Base-by-base conservation (phyloP, 202 grass and related monocot genomes). In the Schoenoplectus triqueter region DNA sequence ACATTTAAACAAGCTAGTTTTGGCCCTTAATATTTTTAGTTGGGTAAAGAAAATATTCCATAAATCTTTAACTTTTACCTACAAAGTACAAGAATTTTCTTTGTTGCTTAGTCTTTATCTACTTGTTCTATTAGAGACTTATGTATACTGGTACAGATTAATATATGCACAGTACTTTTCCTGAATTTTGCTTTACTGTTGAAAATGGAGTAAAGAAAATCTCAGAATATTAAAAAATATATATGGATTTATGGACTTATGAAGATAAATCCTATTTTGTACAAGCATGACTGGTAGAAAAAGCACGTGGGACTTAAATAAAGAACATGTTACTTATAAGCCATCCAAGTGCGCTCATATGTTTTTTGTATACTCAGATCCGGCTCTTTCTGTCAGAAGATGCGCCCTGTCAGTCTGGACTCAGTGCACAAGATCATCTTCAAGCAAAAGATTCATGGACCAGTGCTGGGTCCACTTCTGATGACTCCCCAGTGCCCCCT, bases 391-490 rank as follows among this genome's bases (percentile, higher is more conserved):
- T 99, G 39, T 91, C 96, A 9, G 96, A 99, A 66, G 96, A 99
- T 88, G 91, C 96, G 41, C 96, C 96, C 60, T 87, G 85, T 78
- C 87, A 94, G 73, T 92, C 91, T 73, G 91, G 93, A 80, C 84
- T 92, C 77, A 90, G 91, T 75, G 52, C 90, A 6, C 93, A 99
- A 86, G 92, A 96, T 78, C 88, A 96, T 90, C 96, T 99, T 68
- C 93, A 99, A 86, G 91, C 93, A 89, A 99, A 92, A 90, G 89
- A 66, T 83, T 91, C 96, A 85, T 99, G 88, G 87, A 88, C 91
- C 64, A 68, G 81, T 82, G 65, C 90, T 69, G 86, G 91, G 48
- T 84, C 85, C 51, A 68, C 72, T 62, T 89, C 88, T 7, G 96
- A 99, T 88, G 96, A 99, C 89, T 99, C 89, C 9, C 60, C 87